Base-by-base conservation (phyloP, 371 early-diverging fungal genomes). In the Mucor piriformis region DNA sequence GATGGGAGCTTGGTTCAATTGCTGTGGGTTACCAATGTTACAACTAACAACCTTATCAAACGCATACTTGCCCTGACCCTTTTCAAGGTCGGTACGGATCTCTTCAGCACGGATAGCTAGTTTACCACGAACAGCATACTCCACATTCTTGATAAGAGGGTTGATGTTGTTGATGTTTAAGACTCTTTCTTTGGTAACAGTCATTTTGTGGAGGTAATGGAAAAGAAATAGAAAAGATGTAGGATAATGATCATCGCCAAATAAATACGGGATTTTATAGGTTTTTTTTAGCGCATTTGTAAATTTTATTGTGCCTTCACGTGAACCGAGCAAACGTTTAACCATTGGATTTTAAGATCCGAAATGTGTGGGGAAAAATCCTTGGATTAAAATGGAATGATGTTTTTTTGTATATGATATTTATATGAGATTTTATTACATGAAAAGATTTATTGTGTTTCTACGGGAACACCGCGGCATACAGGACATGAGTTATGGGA, bases 1-100 rank as follows among this genome's bases (percentile, higher is more conserved):
- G 72, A 97, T 91, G 23, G 97, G 97, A 53, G 83, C 77, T 73
- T 97, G 97, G 37, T 79, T 69, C 16, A 97, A 83, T 69, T 93
- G 92, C 75, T 97, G 97, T 50, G 97, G 97, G 77, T 97, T 97
- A 60, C 97, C 97, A 66, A 97, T 96, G 73, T 97, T 97, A 81
- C 95, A 94, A 62, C 80, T 84, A 13, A 89, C 86, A 54, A 95
- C 83, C 32, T 78, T 66, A 38, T 77, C 67, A 74, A 96, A 97
- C 0, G 89, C 85, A 44, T 86, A 83, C 8, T 63, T 48, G 2
- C 42, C 42, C 6, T 73, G 70, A 4, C 81, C 73, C 1, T 76
- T 43, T 27, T 70, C 71, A 33, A 88, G 62, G 50, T 87, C 84
- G 77, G 86, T 81, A 21, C 84, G 79, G 52, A 98, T 81, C 50